Base-by-base conservation (phyloP, 768 basidiomycete species). In the Suillus occidentalis region DNA sequence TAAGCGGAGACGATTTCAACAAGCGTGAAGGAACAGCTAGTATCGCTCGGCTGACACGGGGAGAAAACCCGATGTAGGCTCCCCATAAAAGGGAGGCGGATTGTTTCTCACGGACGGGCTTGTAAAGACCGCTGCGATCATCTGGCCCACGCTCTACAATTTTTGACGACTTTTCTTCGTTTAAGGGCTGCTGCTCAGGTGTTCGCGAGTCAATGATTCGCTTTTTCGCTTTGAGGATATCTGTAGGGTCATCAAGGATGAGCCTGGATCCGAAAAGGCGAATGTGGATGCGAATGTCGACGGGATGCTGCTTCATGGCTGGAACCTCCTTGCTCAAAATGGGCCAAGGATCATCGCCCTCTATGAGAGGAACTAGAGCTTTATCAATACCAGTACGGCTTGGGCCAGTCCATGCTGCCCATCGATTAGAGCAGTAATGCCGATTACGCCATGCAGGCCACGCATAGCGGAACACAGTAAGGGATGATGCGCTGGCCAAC, bases 391-490 rank as follows among this genome's bases (percentile, higher is more conserved):
- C 37, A 2, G 37, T 60, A 22, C 58, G 16, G 36, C 58, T 60
- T 20, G 37, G 37, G 22, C 58, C 58, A 34, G 58, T 60, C 36
- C 36, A 40, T 4, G 58, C 58, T 31, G 31, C 28, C 58, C 37
- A 60, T 37, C 37, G 58, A 37, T 60, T 60, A 43, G 58, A 60
- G 10, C 58, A 40, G n/a, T 60, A 40, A n/a, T 60, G 58, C 6
- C 37, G 37, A 60, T 60, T 60, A 10, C 58, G 37, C 58, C 58
- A 60, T 43, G 58, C 58, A 25, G 28, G 58, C 58, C 37, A 59
- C 7, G 58, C 58, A 59, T 59, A 59, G 20, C 58, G 37, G 36
- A 59, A 59, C n/a, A 59, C 58, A 6, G 58, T 37, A 6, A 60
- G n/a, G 12, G 37, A 40, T 28, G 58, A 60, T 43, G 58, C 57